Percentiles rank a stretch among this genome's conserved stretches.
Conservation (phyloP, 305 asterid species). For the Lippia alba region DNA sequence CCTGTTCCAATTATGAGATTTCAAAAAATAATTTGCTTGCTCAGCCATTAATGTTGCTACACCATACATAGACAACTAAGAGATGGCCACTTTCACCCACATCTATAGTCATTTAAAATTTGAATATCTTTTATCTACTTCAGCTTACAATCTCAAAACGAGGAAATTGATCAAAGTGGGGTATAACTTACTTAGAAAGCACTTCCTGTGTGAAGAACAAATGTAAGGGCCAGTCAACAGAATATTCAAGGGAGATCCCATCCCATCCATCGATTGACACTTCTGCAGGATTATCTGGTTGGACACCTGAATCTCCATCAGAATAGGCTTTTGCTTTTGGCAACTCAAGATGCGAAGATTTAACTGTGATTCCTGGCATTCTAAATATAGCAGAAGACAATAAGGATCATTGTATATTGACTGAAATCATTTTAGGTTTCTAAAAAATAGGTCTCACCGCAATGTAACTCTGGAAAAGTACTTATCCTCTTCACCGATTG, state of each 20-base stretch:
- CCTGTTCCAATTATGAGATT: constrained; percentile 50
- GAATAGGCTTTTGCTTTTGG: constrained; percentile 65
- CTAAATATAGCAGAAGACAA: constrained; percentile 47
- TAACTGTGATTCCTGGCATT: constrained; percentile 75
- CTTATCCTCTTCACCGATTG: constrained; percentile 93
- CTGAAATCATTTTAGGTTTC: constrained; percentile 22
- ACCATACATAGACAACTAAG: constrained; percentile 26
- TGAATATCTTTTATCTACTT: constrained; percentile 23
- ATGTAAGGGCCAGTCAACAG: constrained; percentile 98
- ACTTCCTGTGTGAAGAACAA: constrained; percentile 92
- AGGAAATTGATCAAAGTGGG: constrained; percentile 28
- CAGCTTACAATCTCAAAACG: constrained; percentile 14
- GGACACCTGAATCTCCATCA: constrained; percentile 69
- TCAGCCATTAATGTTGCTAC: constrained; percentile 35
- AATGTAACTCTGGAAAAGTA: constrained; percentile 86
- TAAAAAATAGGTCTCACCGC: constrained; percentile 54
- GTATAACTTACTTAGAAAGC: constrained; percentile 81
- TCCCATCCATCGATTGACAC: constrained; percentile 94
- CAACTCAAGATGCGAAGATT: constrained; percentile 68
- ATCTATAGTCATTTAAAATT: constrained; percentile 11
- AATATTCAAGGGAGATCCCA: constrained; percentile 90
- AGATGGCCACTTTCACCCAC: constrained; percentile 22
- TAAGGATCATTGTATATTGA: constrained; percentile 17
- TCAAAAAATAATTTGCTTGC: constrained; percentile 32
- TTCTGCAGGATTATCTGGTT: constrained; percentile 64